phyloP scores from a whole-genome alignment of 768 basidiomycete genomes.

The Amanita jacksonii region DNA sequence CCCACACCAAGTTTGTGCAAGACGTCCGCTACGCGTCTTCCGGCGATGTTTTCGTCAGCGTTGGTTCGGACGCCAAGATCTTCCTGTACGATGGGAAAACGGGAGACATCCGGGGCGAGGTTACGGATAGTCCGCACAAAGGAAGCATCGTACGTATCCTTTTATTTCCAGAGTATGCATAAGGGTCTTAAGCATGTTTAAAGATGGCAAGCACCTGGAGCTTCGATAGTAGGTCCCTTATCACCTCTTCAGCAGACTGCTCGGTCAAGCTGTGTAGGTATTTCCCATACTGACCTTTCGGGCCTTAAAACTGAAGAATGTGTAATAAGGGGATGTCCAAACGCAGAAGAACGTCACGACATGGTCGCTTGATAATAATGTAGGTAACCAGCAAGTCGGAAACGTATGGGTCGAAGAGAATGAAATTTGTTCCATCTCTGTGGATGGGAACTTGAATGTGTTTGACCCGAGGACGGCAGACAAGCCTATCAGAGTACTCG shows the following conservation, averaged over 20 bases:
- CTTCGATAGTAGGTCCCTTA: conserved; percentile 57
- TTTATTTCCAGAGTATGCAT: neutral
- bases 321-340: conserved; percentile 68
- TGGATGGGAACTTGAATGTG: conserved; percentile 73
- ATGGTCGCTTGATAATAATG: conserved; percentile 67
- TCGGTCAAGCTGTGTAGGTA: conserved; percentile 78
- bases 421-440: conserved; percentile 73
- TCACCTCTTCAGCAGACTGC: conserved; percentile 81
- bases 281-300: neutral
- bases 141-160: conserved; percentile 57
- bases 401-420: conserved; percentile 70
- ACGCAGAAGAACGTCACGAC: conserved; percentile 54
- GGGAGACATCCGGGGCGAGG: conserved; percentile 66
- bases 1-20: conserved; percentile 89
- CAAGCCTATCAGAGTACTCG: conserved; percentile 51
- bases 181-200: neutral
- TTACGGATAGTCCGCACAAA: conserved; percentile 60
- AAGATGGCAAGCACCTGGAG: conserved; percentile 80
- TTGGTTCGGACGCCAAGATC: conserved; percentile 80
- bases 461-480: conserved; percentile 65
- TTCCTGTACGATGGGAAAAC: conserved; percentile 89
- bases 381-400: conserved; percentile 80
- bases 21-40: conserved; percentile 77
- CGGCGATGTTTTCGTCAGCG: conserved; percentile 79
- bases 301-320: neutral